phyloP scores from a whole-genome alignment of 768 basidiomycete genomes.

The Calocybe gangraenosa region DNA sequence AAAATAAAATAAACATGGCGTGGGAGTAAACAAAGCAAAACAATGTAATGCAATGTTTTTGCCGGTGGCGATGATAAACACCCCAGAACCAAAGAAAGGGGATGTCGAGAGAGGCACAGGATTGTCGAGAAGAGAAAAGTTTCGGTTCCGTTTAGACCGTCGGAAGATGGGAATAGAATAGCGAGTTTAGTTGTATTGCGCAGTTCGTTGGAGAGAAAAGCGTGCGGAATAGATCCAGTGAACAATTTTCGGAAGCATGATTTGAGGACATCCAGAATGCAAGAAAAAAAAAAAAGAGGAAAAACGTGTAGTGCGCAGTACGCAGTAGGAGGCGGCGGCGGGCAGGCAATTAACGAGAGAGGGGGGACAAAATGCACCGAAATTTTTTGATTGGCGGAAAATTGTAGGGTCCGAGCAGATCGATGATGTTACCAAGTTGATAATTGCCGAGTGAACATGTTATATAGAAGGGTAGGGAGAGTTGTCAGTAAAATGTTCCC shows the following conservation, averaged over 20 bases:
- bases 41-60: no score
- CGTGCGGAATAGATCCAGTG: no score
- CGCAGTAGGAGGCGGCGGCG: slow-evolving; percentile 6
- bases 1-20: no score
- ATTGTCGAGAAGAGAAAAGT: background rate
- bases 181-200: no score
- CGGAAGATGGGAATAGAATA: background rate
- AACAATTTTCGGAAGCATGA: no score
- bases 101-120: no score
- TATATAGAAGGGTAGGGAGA: slow-evolving; percentile 10
- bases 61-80: no score
- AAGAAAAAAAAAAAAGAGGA: background rate
- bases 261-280: background rate
- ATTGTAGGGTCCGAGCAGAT: slow-evolving; percentile 1
- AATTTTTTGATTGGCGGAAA: background rate
- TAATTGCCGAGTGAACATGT: background rate
- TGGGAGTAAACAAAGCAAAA: no score
- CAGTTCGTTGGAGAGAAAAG: no score
- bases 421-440: background rate
- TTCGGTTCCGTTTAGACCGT: background rate
- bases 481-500: slow-evolving; percentile 13
- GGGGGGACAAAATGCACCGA: background rate
- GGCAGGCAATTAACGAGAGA: background rate
- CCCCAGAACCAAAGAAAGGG: background rate
- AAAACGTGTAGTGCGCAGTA: slow-evolving; percentile 7